Conservation (phyloP, 2,329 filamentous ascomycete species). For the Arthrobotrys megalospora region DNA sequence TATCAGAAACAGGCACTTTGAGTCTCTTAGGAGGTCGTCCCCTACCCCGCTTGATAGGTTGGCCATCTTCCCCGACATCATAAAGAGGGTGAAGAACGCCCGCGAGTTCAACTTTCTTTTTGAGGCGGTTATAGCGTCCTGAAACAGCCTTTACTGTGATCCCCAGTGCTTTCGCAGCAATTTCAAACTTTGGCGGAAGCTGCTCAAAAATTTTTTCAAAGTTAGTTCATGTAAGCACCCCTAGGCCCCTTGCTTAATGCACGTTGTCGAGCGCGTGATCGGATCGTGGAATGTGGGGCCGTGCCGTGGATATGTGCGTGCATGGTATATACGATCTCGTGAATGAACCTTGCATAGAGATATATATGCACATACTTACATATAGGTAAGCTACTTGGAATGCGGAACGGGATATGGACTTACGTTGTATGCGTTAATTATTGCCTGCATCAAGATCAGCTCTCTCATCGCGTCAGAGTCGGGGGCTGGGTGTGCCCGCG, state of each 20-base stretch:
- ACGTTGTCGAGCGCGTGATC: constrained; percentile 16
- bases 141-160: constrained; percentile 35
- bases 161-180: constrained; percentile 38
- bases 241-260: constrained; percentile 15
- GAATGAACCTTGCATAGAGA: not conserved
- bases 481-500: constrained; percentile 36
- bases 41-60: constrained; percentile 48
- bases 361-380: not conserved
- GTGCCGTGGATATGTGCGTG: constrained; percentile 5
- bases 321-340: not conserved
- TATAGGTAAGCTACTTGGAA: constrained; percentile 11
- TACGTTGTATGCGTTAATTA: constrained; percentile 57
- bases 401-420: not conserved
- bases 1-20: not conserved
- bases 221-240: not conserved
- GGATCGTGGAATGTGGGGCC: constrained; percentile 26
- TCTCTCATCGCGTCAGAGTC: constrained; percentile 52
- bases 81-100: constrained; percentile 26
- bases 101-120: constrained; percentile 50
- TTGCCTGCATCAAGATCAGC: constrained; percentile 54
- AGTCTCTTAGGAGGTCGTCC: constrained; percentile 42
- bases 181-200: constrained; percentile 51
- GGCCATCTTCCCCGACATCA: constrained; percentile 43
- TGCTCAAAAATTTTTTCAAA: not conserved
- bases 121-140: constrained; percentile 43